Base-by-base conservation (phyloP, 2,329 filamentous ascomycete genomes). In the Orbilia brochopaga region DNA sequence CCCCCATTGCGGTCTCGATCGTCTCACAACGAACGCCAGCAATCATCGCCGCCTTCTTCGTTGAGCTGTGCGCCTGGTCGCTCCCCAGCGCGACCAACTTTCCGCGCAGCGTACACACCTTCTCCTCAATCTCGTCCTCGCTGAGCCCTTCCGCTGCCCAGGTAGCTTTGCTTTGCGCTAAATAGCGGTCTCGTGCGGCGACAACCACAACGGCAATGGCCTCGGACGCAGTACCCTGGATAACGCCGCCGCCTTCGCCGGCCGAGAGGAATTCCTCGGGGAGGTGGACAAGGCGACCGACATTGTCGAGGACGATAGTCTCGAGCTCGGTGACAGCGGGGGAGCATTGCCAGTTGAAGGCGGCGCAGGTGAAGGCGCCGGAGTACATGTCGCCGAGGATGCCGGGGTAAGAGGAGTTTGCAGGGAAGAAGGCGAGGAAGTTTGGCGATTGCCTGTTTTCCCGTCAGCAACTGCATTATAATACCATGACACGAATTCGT, bases 281-380 rank as follows among this genome's bases (percentile, higher is more conserved):
- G 23, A 97, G 82, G 0, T 82, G 86, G 11, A 97, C 80, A 7
- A 91, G 84, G 78, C 89, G 86, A 15, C 89, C 91, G 2, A 97
- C 82, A 92, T 93, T 97, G 80, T 97, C 93, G 79, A 97, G 84
- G 48, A 96, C 89, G 23, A 97, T 85, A 0, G 92, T 96, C 83
- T 97, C 93, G 53, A 97, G 85, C 81, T 97, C 93, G 0, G 93
- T 97, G 17, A 94, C 88, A 5, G 90, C 92, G 0, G 93, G 93
- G 4, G 88, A 92, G 81, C 93, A 97, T 74, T 97, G 87, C 93
- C 93, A 97, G 81, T 97, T 97, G 83, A 97, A 97, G 42, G 91
- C 91, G 0, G 93, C 91, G 15, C 90, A 90, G 11, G 88, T 94
- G 80, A 97, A 92, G 5, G 91, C 89, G 3, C 90, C 88, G 48